Base-by-base conservation (phyloP, 805 yeast species). In the Zygosaccharomyces siamensis region DNA sequence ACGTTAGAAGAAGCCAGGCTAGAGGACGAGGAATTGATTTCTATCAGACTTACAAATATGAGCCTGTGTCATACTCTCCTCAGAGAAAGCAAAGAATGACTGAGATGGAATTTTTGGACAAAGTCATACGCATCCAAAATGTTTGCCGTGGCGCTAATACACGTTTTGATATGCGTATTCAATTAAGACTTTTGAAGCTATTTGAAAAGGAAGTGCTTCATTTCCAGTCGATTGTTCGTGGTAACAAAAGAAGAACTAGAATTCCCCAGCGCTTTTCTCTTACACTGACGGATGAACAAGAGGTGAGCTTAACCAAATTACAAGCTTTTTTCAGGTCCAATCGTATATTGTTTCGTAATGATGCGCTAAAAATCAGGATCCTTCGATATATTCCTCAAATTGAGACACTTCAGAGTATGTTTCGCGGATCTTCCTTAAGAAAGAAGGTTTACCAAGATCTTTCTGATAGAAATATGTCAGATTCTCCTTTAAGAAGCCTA, bases 101-200 rank as follows among this genome's bases (percentile, higher is more conserved):
- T 3, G 70, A 63, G 50, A 47, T 42, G 28, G 62, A 61, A 41
- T 65, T 60, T 52, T 52, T 60, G 44, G 63, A 55, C 7, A 46
- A 45, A 5, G 75, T 84, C 33, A 67, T 75, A 33, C 71, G 68
- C 47, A 68, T 89, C 14, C 96, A 89, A 63, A 79, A 93, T 0
- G 67, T 81, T 21, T 76, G 86, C 14, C 72, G 88, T 55, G 95
- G 93, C 16, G 81, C 86, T 0, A 71, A 80, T 36, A 69, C 78
- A 47, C 74, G 96, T 45, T 86, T 83, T 61, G 68, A 70, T 18
- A 71, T 82, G 69, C 81, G 80, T 62, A 84, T 86, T 31, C 77
- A 78, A 55, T 74, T 74, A 49, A 82, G 83, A 50, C 74, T 85
- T 71, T 61, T 86, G 26, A 77, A 75, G 50, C 76, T 86, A 1